Conservation (phyloP, 1,284 basidiomycete genomes). For the Puccinia triticina region DNA sequence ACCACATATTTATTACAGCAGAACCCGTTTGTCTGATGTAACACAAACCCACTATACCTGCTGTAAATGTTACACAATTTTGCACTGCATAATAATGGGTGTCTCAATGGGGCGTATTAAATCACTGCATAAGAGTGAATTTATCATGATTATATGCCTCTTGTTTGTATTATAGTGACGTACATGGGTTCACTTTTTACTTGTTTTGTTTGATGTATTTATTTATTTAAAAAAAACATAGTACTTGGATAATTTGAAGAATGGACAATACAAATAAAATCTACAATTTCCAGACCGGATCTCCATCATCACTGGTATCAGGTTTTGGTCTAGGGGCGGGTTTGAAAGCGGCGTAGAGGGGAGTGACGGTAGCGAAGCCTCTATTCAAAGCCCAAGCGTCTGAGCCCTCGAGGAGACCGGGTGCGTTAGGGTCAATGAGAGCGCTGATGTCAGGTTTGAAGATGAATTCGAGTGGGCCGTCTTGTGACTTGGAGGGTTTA, state of each 20-base stretch:
- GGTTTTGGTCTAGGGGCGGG: constrained; percentile 24
- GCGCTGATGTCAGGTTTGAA: constrained; percentile 49
- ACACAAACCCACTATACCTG: too few relatives aligned
- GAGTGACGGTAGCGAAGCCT: constrained; percentile 45
- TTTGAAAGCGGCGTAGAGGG: constrained; percentile 37
- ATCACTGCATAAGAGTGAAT: too few relatives aligned
- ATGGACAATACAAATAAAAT: neutral
- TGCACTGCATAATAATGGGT: too few relatives aligned
- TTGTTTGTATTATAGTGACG: too few relatives aligned
- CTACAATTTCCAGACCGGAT: constrained; percentile 21
- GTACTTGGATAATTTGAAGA: neutral
- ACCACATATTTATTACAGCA: too few relatives aligned
- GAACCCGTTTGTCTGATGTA: too few relatives aligned
- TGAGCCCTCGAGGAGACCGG: constrained; percentile 12
- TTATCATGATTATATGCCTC: too few relatives aligned
- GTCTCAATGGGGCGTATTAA: too few relatives aligned
- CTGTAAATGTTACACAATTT: too few relatives aligned
- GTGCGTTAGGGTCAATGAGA: constrained; percentile 36
- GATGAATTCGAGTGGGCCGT: constrained; percentile 27
- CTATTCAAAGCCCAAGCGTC: constrained; percentile 47
- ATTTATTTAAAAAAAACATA: neutral
- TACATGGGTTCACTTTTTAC: too few relatives aligned
- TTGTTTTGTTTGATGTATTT: too few relatives aligned
- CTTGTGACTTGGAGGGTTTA: neutral
- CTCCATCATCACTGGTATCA: neutral